Conservation (phyloP, 345 rosid species). For the Eutrema yunnanense region DNA sequence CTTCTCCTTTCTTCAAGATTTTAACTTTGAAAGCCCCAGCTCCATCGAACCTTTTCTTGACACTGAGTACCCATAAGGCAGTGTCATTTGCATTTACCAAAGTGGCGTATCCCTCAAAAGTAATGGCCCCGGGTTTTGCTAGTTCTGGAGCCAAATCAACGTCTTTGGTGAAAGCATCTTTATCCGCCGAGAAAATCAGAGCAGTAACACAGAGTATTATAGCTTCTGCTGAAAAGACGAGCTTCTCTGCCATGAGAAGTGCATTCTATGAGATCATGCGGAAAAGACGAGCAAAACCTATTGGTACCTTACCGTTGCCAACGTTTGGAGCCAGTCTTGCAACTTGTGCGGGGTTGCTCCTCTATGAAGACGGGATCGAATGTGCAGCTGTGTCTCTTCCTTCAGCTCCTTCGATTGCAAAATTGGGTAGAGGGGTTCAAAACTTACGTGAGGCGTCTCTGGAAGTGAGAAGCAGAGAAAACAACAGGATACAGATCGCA, state of each 20-base stretch:
- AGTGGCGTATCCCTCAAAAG: constrained; percentile 38
- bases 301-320: constrained; percentile 64
- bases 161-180: neutral
- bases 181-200: constrained; percentile 43
- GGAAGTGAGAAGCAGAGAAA: constrained; percentile 39
- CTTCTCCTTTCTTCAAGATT: too few species aligned
- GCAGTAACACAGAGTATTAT: constrained; percentile 53
- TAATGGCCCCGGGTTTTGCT: neutral
- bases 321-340: constrained; percentile 65
- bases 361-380: constrained; percentile 66
- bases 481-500: constrained; percentile 48
- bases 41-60: constrained; percentile 14
- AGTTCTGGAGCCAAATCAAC: neutral
- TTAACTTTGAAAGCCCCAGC: constrained; percentile 37
- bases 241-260: constrained; percentile 70
- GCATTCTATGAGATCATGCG: constrained; percentile 84
- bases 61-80: constrained; percentile 30
- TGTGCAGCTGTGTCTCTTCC: constrained; percentile 69
- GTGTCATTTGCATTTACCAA: constrained; percentile 44
- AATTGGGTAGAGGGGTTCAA: constrained; percentile 74
- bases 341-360: constrained; percentile 52
- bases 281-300: constrained; percentile 43
- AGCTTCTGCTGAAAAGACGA: constrained; percentile 57
- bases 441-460: constrained; percentile 43
- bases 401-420: constrained; percentile 69